Percentiles rank a stretch among this genome's conserved stretches.
Evolutionary conservation across 805 yeast species (phyloP).

Genomic region (Yarrowia hollandica): DNA sequence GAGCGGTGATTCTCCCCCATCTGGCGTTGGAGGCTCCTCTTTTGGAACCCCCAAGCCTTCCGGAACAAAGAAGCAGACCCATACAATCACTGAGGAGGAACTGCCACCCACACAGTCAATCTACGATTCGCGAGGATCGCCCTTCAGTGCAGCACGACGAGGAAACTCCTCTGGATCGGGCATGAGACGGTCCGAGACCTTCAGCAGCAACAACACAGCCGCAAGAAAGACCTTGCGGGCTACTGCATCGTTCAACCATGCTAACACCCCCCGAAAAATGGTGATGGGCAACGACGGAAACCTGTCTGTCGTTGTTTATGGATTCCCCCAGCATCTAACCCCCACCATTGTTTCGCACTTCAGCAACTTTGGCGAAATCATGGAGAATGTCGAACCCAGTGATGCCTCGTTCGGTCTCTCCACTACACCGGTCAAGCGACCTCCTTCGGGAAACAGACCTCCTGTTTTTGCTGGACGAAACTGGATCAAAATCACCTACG

Average conservation of each 20-base stretch:
- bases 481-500: constrained; percentile 90
- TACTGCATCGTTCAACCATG: constrained; percentile 20
- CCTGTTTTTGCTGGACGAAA: constrained; percentile 84
- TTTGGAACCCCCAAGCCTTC: constrained; percentile 38
- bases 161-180: neutral
- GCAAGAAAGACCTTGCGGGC: constrained; percentile 7
- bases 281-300: constrained; percentile 41
- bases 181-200: constrained; percentile 17
- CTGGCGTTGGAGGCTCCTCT: constrained; percentile 31
- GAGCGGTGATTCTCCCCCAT: constrained; percentile 12
- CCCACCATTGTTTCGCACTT: constrained; percentile 68
- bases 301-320: constrained; percentile 78
- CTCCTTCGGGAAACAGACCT: constrained; percentile 32
- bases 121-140: constrained; percentile 33
- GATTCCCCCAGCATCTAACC: constrained; percentile 79
- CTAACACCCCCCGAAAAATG: constrained; percentile 7
- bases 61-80: constrained; percentile 31
- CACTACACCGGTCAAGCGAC: constrained; percentile 39
- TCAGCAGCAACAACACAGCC: neutral
- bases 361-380: constrained; percentile 71
- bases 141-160: constrained; percentile 24
- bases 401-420: constrained; percentile 39
- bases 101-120: constrained; percentile 35
- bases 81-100: constrained; percentile 33
- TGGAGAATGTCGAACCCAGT: constrained; percentile 59